phyloP scores from a whole-genome alignment of 202 grass and related monocot species.

The Saccharum hybrid region DNA sequence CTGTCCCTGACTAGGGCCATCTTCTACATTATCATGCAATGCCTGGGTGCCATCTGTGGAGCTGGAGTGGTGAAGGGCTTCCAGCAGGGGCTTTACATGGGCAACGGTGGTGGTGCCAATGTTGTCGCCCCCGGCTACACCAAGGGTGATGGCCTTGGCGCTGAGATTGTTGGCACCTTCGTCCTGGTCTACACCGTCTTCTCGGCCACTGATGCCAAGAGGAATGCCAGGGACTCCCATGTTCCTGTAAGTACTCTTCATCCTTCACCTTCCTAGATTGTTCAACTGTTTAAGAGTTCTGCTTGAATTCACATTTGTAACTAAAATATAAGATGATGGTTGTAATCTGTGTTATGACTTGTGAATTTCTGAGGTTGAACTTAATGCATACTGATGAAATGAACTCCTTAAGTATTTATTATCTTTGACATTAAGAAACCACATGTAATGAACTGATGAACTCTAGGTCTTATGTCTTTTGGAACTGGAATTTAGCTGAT shows the following conservation, averaged over 20 bases:
- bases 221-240: conserved; percentile 92
- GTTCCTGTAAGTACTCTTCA: conserved; percentile 65
- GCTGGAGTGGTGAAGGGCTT: conserved; percentile 93
- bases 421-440: neutral
- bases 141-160: conserved; percentile 79
- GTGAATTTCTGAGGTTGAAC: neutral
- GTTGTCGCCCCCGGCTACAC: conserved; percentile 74
- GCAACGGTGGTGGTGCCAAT: conserved; percentile 90
- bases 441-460: conserved; percentile 8
- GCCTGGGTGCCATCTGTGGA: conserved; percentile 90
- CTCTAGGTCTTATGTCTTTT: neutral
- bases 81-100: conserved; percentile 73
- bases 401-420: neutral
- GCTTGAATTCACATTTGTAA: neutral
- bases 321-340: conserved; percentile 4
- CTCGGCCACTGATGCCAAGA: conserved; percentile 92
- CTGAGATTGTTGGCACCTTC: conserved; percentile 92
- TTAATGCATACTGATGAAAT: neutral
- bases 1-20: conserved; percentile 80
- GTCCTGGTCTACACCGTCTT: conserved; percentile 93
- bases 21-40: conserved; percentile 98
- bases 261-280: conserved; percentile 1
- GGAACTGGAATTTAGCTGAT: neutral
- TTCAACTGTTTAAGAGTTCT: neutral
- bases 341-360: conserved; percentile 13